Conservation (phyloP, 2,329 filamentous ascomycete genomes). For the Aureobasidium sp. region DNA sequence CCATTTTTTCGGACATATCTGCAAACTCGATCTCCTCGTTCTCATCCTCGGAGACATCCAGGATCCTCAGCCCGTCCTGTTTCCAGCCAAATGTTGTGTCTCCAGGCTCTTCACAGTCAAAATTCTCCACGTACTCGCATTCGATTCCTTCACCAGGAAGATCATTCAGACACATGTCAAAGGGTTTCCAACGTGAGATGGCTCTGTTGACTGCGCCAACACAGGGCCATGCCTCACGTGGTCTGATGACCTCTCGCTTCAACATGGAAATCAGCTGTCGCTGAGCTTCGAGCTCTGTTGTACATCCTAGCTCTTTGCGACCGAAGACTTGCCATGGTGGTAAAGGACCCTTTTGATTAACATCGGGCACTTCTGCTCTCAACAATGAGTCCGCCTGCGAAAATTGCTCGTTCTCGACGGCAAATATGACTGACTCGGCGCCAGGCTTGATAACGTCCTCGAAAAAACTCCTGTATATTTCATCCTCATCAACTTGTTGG, state of each 20-base stretch:
- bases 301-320: constrained; percentile 11
- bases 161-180: constrained; percentile 35
- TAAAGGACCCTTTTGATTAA: constrained; percentile 38
- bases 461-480: not conserved
- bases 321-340: constrained; percentile 43
- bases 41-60: constrained; percentile 33
- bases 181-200: constrained; percentile 42
- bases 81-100: constrained; percentile 43
- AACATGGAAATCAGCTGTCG: constrained; percentile 30
- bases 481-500: not conserved
- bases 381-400: constrained; percentile 41
- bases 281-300: constrained; percentile 29
- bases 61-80: constrained; percentile 39
- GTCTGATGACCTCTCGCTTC: constrained; percentile 28
- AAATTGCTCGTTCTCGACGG: constrained; percentile 40
- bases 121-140: constrained; percentile 34
- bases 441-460: constrained; percentile 27
- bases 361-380: constrained; percentile 42
- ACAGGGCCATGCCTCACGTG: constrained; percentile 35
- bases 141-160: constrained; percentile 37
- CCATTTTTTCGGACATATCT: not conserved
- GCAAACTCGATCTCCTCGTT: constrained; percentile 30
- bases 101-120: constrained; percentile 31
- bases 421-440: constrained; percentile 31
- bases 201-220: constrained; percentile 34